Conservation (phyloP, 2,329 filamentous ascomycete genomes). For the Scedosporium dehoogii region DNA sequence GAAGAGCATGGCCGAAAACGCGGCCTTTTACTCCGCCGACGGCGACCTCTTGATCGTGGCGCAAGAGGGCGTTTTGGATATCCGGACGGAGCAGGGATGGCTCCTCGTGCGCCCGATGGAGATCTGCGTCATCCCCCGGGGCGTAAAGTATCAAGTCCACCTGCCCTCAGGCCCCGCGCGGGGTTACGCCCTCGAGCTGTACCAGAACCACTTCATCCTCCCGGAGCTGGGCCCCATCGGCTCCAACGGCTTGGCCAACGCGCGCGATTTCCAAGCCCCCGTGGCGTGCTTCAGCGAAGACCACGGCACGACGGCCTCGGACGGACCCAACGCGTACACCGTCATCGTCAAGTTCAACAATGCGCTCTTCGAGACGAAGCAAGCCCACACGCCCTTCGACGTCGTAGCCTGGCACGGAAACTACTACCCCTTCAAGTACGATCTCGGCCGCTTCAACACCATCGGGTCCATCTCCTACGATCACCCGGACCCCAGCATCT, state of each 20-base stretch:
- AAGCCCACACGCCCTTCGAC: constrained; percentile 66
- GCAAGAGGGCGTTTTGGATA: constrained; percentile 60
- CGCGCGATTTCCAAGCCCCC: constrained; percentile 62
- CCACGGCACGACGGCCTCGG: constrained; percentile 25
- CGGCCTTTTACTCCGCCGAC: constrained; percentile 72
- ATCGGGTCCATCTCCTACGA: constrained; percentile 66
- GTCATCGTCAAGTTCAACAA: constrained; percentile 59
- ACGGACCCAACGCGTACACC: constrained; percentile 27
- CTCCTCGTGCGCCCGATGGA: constrained; percentile 62
- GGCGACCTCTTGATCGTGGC: constrained; percentile 66
- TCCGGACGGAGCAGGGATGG: constrained; percentile 61
- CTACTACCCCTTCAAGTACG: constrained; percentile 76
- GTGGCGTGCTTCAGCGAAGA: constrained; percentile 55
- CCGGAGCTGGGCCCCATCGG: constrained; percentile 61
- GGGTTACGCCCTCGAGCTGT: constrained; percentile 63
- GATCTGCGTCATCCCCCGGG: constrained; percentile 61
- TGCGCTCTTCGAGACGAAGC: constrained; percentile 52
- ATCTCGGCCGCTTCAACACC: constrained; percentile 65
- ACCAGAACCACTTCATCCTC: constrained; percentile 56
- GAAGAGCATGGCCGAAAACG: constrained; percentile 56
- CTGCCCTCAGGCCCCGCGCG: constrained; percentile 47
- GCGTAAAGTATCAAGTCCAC: constrained; percentile 57
- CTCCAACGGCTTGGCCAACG: constrained; percentile 57
- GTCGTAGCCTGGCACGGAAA: constrained; percentile 74
- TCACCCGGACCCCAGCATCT: constrained; percentile 71